A percentile compares a stretch with the other conserved stretches of the same genome.
phyloP scores from a whole-genome alignment of 192 early-diverging fungal genomes.

The Jimgerdemannia flammicorona region DNA sequence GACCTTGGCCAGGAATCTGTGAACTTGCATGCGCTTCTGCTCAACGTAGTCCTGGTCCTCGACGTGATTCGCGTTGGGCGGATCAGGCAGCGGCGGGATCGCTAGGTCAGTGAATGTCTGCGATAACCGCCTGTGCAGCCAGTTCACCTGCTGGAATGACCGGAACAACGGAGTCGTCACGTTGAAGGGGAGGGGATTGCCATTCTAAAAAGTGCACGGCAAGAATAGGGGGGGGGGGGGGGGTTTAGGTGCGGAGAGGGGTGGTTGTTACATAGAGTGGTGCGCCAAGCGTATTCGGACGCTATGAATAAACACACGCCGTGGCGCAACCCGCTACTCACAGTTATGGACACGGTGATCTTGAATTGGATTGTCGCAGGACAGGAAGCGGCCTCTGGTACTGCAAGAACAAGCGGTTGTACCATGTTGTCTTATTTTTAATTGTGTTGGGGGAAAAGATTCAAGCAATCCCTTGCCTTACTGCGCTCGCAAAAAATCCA shows the following conservation, averaged over 20 bases:
- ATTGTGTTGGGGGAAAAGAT: too few species aligned
- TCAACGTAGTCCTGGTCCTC: slow-evolving; percentile 54
- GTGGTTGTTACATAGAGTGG: not conserved
- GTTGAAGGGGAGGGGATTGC: not conserved
- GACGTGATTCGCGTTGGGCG: slow-evolving; percentile 29
- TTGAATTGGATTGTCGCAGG: slow-evolving; percentile 52
- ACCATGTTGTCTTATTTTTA: too few species aligned
- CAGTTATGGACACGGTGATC: slow-evolving; percentile 32
- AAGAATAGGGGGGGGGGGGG: not conserved
- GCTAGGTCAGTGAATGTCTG: slow-evolving; percentile 28
- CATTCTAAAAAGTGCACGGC: not conserved
- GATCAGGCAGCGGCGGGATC: slow-evolving; percentile 43
- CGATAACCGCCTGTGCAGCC: slow-evolving; percentile 40
- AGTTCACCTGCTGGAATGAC: slow-evolving; percentile 46
- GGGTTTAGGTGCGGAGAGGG: not conserved
- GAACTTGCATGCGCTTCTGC: slow-evolving; percentile 44
- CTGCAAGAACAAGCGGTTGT: slow-evolving; percentile 17
- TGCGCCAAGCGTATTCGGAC: not conserved
- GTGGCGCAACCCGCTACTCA: slow-evolving; percentile 11
- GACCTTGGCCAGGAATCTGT: slow-evolving; percentile 39
- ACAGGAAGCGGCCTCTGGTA: slow-evolving; percentile 49
- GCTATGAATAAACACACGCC: not conserved
- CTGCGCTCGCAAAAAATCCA: too few species aligned
- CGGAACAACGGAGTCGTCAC: slow-evolving; percentile 25
- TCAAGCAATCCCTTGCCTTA: too few species aligned